Base-by-base conservation (phyloP, 495 filamentous ascomycete species). In the Talaromyces borbonicus region DNA sequence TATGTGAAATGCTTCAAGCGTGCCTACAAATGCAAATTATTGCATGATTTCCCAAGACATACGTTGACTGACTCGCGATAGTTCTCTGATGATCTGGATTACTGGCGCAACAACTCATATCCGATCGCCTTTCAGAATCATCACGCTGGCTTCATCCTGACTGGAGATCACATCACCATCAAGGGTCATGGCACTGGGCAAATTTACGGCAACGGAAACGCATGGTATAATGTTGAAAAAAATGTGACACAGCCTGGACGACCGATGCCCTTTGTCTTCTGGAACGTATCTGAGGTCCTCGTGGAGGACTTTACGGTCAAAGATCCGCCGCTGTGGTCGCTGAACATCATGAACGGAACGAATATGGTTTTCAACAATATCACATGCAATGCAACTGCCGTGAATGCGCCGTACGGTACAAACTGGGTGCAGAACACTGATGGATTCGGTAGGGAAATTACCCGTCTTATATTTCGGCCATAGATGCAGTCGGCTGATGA, bases 351-450 rank as follows among this genome's bases (percentile, higher is more conserved):
- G 73, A 80, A 77, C 45, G 73, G 72, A 2, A 77, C 68, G 3
- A 61, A 77, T 48, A 71, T 79, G 67, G 55, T 53, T 31, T 72
- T 78, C 51, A 62, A 72, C 26, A 71, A 77, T 46, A 72, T 78
- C 45, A 50, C 62, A 24, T 51, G 52, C 50, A 78, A 76, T 58
- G 67, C 67, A 8, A 77, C 72, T 20, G 66, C 68, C 1, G 55
- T 68, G 0, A 50, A 71, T 40, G 75, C 73, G 5, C 74, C 73
- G 8, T 69, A 62, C 12, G 73, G 74, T 1, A 49, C 51, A 3
- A 77, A 79, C 46, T 77, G 72, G 73, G 74, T 77, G 7, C 73
- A 77, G 52, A 79, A 79, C 50, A 79, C 74, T 0, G 75, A 78
- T 51, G 74, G 74, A 15, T 73, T 77, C 44, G 62, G 64, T 69